Percentiles rank a stretch among this genome's conserved stretches.
These are phyloP conservation scores for Drechslerella coelobrocha DNA, from an alignment of 2,329 filamentous ascomycete genomes.

Conservation along the genomic window DNA sequence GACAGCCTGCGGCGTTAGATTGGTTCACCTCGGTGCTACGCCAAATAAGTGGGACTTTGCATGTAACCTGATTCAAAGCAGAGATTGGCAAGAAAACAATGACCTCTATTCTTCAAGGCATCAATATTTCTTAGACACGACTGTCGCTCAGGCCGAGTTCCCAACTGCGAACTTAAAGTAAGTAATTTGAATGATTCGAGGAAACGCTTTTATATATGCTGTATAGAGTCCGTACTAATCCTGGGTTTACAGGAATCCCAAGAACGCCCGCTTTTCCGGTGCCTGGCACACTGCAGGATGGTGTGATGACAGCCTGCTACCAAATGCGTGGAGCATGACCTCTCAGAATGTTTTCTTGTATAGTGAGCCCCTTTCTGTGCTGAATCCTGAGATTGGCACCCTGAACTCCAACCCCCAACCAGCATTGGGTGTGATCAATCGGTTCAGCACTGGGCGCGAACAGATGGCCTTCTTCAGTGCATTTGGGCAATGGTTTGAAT, in stretches of 20 bases:
- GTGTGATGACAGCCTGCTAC: slow-evolving; percentile 30
- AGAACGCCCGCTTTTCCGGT: slow-evolving; percentile 33
- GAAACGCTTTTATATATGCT: neutral
- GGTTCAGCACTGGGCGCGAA: slow-evolving; percentile 63
- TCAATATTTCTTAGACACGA: slow-evolving; percentile 58
- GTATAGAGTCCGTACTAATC: neutral
- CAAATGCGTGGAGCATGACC: slow-evolving; percentile 27
- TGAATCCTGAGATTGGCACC: slow-evolving; percentile 12
- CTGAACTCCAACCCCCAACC: slow-evolving; percentile 7
- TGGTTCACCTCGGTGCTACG: slow-evolving; percentile 68
- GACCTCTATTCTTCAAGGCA: slow-evolving; percentile 55
- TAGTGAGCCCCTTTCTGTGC: slow-evolving; percentile 24
- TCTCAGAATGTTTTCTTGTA: slow-evolving; percentile 41
- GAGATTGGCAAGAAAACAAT: slow-evolving; percentile 63
- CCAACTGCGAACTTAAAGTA: slow-evolving; percentile 65
- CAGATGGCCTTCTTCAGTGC: slow-evolving; percentile 69
- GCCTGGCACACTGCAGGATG: slow-evolving; percentile 39
- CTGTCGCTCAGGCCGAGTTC: slow-evolving; percentile 60
- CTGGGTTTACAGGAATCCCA: slow-evolving; percentile 24
- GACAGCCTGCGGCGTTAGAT: slow-evolving; percentile 62
- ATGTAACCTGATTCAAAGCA: slow-evolving; percentile 62
- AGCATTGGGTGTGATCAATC: slow-evolving; percentile 68
- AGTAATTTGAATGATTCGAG: neutral
- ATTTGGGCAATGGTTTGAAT: slow-evolving; percentile 63
- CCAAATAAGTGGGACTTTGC: slow-evolving; percentile 60